These are phyloP conservation scores for Colletotrichum zoysiae DNA, from an alignment of 2,329 filamentous ascomycete genomes.

Conservation along the genomic window DNA sequence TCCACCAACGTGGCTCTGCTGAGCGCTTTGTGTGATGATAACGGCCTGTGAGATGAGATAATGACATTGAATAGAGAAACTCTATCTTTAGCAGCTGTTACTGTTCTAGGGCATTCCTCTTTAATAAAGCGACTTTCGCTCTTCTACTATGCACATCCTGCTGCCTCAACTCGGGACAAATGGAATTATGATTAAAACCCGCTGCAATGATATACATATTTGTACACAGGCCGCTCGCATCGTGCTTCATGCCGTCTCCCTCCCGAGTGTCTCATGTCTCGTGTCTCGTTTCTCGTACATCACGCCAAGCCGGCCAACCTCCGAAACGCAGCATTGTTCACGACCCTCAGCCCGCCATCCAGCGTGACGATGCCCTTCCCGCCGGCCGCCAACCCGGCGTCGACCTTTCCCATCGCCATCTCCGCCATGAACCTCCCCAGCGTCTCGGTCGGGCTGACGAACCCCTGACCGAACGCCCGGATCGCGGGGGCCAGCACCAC, in stretches of 20 bases:
- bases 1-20: too few species aligned
- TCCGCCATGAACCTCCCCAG: constrained; percentile 60
- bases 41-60: background rate
- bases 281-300: too few species aligned
- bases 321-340: constrained; percentile 53
- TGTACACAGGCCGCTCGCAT: background rate
- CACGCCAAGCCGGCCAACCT: constrained; percentile 48
- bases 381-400: constrained; percentile 44
- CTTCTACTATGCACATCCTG: background rate
- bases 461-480: constrained; percentile 41
- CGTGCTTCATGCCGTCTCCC: rapidly evolving
- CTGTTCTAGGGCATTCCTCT: background rate
- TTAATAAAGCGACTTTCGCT: background rate
- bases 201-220: too few species aligned
- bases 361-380: constrained; percentile 51
- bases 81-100: too few species aligned
- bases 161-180: background rate
- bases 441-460: constrained; percentile 56
- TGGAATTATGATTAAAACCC: background rate
- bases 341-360: constrained; percentile 50
- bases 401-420: constrained; percentile 59
- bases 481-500: constrained; percentile 47
- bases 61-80: background rate
- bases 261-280: background rate
- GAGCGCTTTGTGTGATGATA: background rate